Conservation (phyloP, 2,329 filamentous ascomycete species). For the Trichoderma koningiopsis region DNA sequence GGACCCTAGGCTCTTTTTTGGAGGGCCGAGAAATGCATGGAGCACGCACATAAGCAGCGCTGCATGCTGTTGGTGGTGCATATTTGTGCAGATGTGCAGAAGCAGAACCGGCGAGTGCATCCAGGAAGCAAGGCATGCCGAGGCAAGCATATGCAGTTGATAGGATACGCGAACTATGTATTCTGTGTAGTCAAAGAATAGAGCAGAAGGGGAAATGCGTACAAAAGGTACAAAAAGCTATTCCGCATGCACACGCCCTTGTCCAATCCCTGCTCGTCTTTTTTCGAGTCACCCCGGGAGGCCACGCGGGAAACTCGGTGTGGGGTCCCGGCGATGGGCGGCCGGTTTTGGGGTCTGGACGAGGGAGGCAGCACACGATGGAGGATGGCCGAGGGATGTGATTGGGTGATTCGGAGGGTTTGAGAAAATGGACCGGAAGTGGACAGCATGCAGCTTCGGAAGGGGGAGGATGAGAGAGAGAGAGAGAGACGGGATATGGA, state of each 20-base stretch:
- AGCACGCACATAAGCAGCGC: not conserved
- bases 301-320: conserved; percentile 20
- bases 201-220: not conserved
- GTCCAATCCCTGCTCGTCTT: not conserved
- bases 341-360: not conserved
- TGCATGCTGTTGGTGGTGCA: not conserved
- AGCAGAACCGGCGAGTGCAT: not conserved
- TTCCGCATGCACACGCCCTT: conserved; percentile 5
- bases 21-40: not conserved
- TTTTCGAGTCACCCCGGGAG: conserved; percentile 16
- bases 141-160: not conserved
- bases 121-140: conserved; percentile 7
- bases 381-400: not conserved
- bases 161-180: not conserved
- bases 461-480: not conserved
- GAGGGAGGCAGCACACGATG: not conserved
- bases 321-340: conserved; percentile 10
- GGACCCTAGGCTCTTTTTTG: not conserved
- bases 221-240: not conserved
- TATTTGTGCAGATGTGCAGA: not conserved
- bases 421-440: conserved; percentile 22
- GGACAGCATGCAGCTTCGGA: not conserved
- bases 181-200: not conserved
- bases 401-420: not conserved
- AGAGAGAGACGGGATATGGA: not conserved